Conservation (phyloP, 139 green algal species). For the Chlamydomonas eustigma region DNA sequence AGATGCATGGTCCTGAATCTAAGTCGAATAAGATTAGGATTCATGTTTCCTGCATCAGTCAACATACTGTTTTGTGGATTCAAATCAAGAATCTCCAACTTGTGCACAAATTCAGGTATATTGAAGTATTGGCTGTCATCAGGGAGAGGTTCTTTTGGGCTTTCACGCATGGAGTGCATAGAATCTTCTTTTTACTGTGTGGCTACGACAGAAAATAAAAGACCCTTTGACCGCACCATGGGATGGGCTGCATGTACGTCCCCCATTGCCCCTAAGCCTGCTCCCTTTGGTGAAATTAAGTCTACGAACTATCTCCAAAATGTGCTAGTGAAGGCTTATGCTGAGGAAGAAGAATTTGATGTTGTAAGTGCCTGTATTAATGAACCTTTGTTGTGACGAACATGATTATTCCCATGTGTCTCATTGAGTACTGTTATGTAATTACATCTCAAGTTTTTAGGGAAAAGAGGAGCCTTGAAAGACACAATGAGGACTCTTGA, state of each 20-base stretch:
- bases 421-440: too few relatives aligned
- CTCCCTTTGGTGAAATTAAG: constrained; percentile 53
- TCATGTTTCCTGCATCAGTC: too few relatives aligned
- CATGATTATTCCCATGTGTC: neutral
- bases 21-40: too few relatives aligned
- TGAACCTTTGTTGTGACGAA: too few relatives aligned
- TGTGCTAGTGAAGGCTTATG: constrained; percentile 50
- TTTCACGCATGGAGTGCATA: constrained; percentile 31
- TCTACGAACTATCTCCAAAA: constrained; percentile 66
- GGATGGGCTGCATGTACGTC: constrained; percentile 52
- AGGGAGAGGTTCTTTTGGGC: constrained; percentile 63
- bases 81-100: too few relatives aligned
- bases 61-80: too few relatives aligned
- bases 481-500: too few relatives aligned
- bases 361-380: constrained; percentile 38
- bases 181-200: constrained; percentile 62
- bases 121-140: constrained; percentile 67
- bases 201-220: constrained; percentile 33
- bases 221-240: constrained; percentile 27
- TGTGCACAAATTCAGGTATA: constrained; percentile 27
- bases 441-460: too few relatives aligned
- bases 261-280: constrained; percentile 40
- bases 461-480: too few relatives aligned
- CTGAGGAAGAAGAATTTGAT: constrained; percentile 44
- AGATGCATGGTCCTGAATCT: too few relatives aligned